A percentile compares a stretch with the other conserved stretches of the same genome.
These are phyloP conservation scores for Babesia divergens DNA, from an alignment of 169 alveolate genomes.

Conservation along the genomic window DNA sequence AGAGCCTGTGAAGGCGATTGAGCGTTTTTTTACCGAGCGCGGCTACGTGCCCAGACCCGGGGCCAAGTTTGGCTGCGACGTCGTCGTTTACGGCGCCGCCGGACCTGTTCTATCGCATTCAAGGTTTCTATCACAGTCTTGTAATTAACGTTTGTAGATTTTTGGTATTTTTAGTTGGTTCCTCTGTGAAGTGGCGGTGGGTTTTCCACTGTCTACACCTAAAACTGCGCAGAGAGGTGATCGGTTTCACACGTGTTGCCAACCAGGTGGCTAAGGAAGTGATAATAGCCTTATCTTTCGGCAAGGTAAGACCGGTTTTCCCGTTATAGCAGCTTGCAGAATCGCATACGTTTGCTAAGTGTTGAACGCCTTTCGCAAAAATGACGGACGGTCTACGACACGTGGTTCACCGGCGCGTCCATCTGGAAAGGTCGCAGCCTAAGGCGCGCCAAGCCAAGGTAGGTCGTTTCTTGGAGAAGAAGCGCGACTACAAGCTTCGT, in stretches of 20 bases:
- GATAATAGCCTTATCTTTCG: slow-evolving; percentile 1
- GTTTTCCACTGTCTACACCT: not conserved
- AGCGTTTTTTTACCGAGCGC: not conserved
- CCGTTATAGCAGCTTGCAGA: not conserved
- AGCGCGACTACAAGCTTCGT: slow-evolving; percentile 58
- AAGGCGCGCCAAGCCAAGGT: slow-evolving; percentile 26
- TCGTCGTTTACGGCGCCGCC: slow-evolving; percentile 41
- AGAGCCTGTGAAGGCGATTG: slow-evolving; percentile 1
- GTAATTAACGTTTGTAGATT: not conserved
- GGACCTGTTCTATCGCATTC: slow-evolving; percentile 47
- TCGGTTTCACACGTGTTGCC: slow-evolving; percentile 47
- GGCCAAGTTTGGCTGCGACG: slow-evolving; percentile 42
- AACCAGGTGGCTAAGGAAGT: slow-evolving; percentile 42
- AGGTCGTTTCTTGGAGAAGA: slow-evolving; percentile 60
- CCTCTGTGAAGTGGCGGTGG: slow-evolving; percentile 20
- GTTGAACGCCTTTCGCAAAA: not conserved
- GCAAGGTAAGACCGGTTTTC: not conserved
- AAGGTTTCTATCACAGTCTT: not conserved
- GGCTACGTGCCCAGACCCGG: slow-evolving; percentile 26
- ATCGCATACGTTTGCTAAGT: not conserved
- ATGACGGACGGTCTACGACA: slow-evolving; percentile 54
- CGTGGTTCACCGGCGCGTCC: slow-evolving; percentile 64
- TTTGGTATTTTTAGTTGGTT: not conserved
- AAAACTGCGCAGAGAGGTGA: slow-evolving; percentile 36
- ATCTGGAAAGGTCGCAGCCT: slow-evolving; percentile 66